Evolutionary conservation across 768 basidiomycete species (phyloP).

Genomic region (Vishniacozyma victoriae): DNA sequence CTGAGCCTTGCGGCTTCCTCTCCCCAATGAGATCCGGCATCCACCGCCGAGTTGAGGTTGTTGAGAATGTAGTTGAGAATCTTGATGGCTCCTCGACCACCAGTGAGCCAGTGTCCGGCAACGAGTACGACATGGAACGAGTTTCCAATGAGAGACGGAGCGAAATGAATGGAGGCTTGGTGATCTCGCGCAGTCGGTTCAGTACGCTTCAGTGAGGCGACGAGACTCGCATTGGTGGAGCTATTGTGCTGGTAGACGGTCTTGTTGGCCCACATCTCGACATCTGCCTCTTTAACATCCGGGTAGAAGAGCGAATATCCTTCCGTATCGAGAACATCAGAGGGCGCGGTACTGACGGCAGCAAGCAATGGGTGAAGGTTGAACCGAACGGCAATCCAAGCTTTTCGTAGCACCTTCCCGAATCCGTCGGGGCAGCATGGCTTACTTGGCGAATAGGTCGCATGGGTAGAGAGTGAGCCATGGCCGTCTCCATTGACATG

Average conservation of each 20-base stretch:
- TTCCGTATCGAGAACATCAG: not conserved
- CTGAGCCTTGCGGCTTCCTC: not conserved
- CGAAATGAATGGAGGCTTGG: not conserved
- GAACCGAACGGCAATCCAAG: not conserved
- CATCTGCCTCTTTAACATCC: not conserved
- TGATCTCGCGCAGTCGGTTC: not conserved
- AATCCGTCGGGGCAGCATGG: not conserved
- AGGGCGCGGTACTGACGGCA: not conserved
- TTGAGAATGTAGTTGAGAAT: not conserved
- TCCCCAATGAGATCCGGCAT: not conserved
- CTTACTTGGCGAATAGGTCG: not conserved
- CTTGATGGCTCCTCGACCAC: not conserved
- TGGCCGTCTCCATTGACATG: not conserved
- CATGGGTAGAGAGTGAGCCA: not conserved
- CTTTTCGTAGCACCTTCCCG: not conserved
- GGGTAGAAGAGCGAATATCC: not conserved
- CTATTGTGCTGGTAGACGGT: not conserved
- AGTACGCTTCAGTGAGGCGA: not conserved
- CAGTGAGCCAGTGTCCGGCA: not conserved
- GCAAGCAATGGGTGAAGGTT: not conserved
- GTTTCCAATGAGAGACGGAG: no score
- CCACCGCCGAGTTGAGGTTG: not conserved
- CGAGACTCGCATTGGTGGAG: not conserved
- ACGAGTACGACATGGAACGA: not conserved
- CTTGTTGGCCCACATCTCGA: not conserved